Percentiles rank a stretch among this genome's conserved stretches.
Conservation (phyloP, 352 stramenopile species). For the Pythium phragmitis region DNA sequence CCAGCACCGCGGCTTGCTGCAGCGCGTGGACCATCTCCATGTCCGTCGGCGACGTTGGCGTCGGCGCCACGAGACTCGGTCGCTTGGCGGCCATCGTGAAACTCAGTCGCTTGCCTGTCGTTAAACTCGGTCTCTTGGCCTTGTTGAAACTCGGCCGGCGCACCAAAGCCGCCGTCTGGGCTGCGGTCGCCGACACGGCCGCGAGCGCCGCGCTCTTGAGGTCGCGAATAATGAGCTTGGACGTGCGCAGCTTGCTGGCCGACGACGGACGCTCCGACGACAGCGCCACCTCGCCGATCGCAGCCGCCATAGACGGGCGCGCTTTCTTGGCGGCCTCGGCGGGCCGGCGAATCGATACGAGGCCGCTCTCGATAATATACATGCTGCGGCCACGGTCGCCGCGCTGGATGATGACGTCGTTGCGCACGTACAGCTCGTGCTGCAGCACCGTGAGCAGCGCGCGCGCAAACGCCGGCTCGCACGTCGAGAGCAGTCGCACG, state of each 20-base stretch:
- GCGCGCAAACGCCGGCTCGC: slow-evolving; percentile 34
- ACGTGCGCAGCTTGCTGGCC: slow-evolving; percentile 1
- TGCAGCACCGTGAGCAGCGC: slow-evolving; percentile 36
- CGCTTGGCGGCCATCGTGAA: too few relatives aligned
- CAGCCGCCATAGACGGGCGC: not conserved
- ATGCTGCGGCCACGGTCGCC: slow-evolving; percentile 42
- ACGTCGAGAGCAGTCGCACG: slow-evolving; percentile 38
- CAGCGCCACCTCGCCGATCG: not conserved
- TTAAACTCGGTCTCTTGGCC: not conserved
- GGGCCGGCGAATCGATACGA: slow-evolving; percentile 51
- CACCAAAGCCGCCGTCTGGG: not conserved
- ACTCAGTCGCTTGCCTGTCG: not conserved
- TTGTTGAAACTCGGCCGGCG: too few relatives aligned
- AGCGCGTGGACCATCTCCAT: slow-evolving; percentile 11
- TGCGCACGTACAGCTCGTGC: slow-evolving; percentile 49
- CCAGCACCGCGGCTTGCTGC: not conserved
- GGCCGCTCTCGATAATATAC: slow-evolving; percentile 56
- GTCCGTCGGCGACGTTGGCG: not conserved
- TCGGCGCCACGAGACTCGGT: not conserved
- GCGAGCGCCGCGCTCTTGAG: slow-evolving; percentile 11
- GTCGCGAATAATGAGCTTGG: slow-evolving; percentile 16
- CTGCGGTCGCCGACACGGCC: not conserved
- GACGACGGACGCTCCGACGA: not conserved
- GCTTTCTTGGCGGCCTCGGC: slow-evolving; percentile 5
- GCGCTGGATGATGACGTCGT: slow-evolving; percentile 48